A percentile compares a stretch with the other conserved stretches of the same genome.
Conservation (phyloP, 2,329 filamentous ascomycete genomes). For the Trichoderma aggressivum region DNA sequence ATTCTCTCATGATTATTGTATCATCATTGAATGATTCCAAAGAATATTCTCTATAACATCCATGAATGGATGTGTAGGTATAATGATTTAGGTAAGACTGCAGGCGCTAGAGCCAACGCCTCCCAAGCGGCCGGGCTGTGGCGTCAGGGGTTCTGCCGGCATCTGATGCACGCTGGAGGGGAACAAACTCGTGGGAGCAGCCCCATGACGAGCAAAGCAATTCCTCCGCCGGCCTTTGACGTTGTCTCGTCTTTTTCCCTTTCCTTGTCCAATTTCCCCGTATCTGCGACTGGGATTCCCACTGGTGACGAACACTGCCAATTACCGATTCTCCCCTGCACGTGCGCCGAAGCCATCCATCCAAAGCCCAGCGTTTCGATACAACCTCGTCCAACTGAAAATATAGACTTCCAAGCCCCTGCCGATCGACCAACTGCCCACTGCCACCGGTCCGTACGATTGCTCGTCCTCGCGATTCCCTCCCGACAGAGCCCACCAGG, state of each 20-base stretch:
- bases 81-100: not conserved
- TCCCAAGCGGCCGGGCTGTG: conserved; percentile 1
- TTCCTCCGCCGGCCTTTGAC: not conserved
- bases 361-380: not conserved
- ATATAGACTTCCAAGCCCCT: not conserved
- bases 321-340: not conserved
- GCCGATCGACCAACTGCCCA: not conserved
- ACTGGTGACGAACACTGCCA: not conserved
- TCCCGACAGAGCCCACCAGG: not conserved
- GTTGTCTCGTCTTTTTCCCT: not conserved
- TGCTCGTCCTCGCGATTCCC: not conserved
- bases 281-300: not conserved
- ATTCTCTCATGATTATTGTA: not conserved
- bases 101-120: not conserved
- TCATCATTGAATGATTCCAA: not conserved
- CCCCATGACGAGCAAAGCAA: not conserved
- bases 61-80: not conserved
- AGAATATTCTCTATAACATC: not conserved
- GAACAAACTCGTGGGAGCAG: not conserved
- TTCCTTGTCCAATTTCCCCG: not conserved
- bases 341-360: not conserved
- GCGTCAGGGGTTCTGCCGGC: not conserved
- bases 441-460: not conserved
- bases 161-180: not conserved
- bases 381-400: not conserved